Evolutionary conservation across 257 asterid species (phyloP), one percentile per base, ranked within the genome.

Genomic region (Hygrophila difformis): DNA sequence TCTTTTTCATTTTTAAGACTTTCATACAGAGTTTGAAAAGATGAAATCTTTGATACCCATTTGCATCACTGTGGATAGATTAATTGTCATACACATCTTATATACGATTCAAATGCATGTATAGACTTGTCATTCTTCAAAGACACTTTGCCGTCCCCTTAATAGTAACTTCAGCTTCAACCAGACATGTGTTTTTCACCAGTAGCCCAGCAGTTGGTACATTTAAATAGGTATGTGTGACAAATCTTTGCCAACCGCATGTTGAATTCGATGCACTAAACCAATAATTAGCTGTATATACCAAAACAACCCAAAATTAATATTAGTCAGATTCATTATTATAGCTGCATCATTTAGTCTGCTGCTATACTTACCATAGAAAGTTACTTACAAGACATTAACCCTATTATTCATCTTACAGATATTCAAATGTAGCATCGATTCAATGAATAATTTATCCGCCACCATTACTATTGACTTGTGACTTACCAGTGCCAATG

Each of bases 221-320:
- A 44, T 60, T 51, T 48, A 83, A 68, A 55, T 62, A 65, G 31
- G 17, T 61, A n/a, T 67, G 48, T 1, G 80, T 67, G 29, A 76
- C 56, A 35, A 67, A 83, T 65, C 79, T 62, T 51, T 74, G 76
- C 87, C 87, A 79, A 13, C 92, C 94, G 22, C 73, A 60, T 12
- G 59, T 46, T 7, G 69, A 26, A 37, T 38, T 68, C 14, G 76
- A 51, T 35, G 63, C 48, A 48, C 75, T 62, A 70, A 74, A 85
- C 95, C 87, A 84, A 24, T 65, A 69, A 33, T 54, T 75, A 47
- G 62, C 95, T 85, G 85, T 81, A 73, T 40, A 8, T 21, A 50
- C 45, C 7, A 31, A 33, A 12, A 4, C 17, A 49, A 11, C n/a
- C n/a, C n/a, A 29, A 20, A 5, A 44, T 28, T 47, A 48, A 36